A percentile compares a stretch with the other conserved stretches of the same genome.
These are phyloP conservation scores for Trichoderma lentiforme DNA, from an alignment of 2,329 filamentous ascomycete genomes.

Conservation along the genomic window DNA sequence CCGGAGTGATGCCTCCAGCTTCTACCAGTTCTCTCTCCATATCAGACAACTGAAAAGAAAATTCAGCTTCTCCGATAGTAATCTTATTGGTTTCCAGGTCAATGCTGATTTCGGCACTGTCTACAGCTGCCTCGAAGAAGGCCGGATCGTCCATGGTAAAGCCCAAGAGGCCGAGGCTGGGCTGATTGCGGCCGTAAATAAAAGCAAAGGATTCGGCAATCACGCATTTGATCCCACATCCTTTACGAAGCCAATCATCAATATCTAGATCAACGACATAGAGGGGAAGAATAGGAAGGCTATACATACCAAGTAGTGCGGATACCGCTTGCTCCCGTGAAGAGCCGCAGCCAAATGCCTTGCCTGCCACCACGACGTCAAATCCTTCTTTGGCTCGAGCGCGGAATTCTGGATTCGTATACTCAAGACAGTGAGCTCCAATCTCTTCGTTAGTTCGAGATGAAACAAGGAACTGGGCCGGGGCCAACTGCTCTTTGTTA, in stretches of 20 bases:
- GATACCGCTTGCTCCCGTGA: constrained; percentile 43
- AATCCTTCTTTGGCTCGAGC: constrained; percentile 33
- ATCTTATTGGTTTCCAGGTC: constrained; percentile 26
- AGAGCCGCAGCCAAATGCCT: constrained; percentile 45
- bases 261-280: neutral
- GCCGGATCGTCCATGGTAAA: constrained; percentile 38
- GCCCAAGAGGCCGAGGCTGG: constrained; percentile 42
- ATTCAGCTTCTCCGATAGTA: constrained; percentile 24
- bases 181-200: constrained; percentile 45
- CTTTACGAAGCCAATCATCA: neutral
- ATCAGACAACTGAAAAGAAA: constrained; percentile 35
- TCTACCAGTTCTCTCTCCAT: constrained; percentile 39
- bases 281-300: neutral
- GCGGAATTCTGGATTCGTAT: constrained; percentile 41
- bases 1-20: constrained; percentile 37
- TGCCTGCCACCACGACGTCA: constrained; percentile 43
- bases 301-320: constrained; percentile 28
- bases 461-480: constrained; percentile 31
- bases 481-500: constrained; percentile 33
- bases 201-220: constrained; percentile 45
- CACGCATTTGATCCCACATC: constrained; percentile 40
- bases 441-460: constrained; percentile 30
- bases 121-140: constrained; percentile 36
- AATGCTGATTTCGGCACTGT: constrained; percentile 37
- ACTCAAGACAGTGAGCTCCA: constrained; percentile 39